A percentile compares a stretch with the other conserved stretches of the same genome.
phyloP scores from a whole-genome alignment of 768 basidiomycete genomes.

The Leccinellum luteum region DNA sequence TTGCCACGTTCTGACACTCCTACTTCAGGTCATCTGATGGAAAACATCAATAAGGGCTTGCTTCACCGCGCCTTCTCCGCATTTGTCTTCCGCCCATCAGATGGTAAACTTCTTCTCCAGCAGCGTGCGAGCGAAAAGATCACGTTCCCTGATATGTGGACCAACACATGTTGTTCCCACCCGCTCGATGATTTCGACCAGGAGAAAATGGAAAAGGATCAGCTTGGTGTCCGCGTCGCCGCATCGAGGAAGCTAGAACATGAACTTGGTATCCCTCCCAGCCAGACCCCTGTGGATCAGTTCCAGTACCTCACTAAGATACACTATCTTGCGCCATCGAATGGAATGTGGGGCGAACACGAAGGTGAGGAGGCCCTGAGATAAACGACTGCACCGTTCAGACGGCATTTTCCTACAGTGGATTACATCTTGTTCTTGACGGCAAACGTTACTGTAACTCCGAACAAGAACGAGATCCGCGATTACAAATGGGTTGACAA shows the following conservation, averaged over 20 bases:
- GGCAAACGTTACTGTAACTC: slow-evolving; percentile 74
- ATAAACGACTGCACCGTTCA: not conserved
- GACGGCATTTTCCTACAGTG: slow-evolving; percentile 49
- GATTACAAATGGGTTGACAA: slow-evolving; percentile 91
- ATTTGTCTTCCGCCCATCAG: slow-evolving; percentile 92
- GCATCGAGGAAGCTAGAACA: slow-evolving; percentile 95
- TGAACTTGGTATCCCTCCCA: slow-evolving; percentile 87
- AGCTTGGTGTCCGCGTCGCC: slow-evolving; percentile 85
- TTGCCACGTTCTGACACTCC: not conserved
- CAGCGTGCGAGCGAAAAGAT: slow-evolving; percentile 98
- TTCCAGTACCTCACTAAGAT: slow-evolving; percentile 96
- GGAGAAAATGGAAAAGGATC: slow-evolving; percentile 72
- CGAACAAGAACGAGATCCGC: slow-evolving; percentile 89
- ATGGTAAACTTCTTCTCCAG: slow-evolving; percentile 91
- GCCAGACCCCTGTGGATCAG: slow-evolving; percentile 73
- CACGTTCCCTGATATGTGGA: slow-evolving; percentile 99
- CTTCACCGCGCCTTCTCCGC: slow-evolving; percentile 98
- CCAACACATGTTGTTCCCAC: slow-evolving; percentile 98
- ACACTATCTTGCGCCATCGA: slow-evolving; percentile 93
- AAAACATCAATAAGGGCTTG: slow-evolving; percentile 90
- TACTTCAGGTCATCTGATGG: slow-evolving; percentile 83
- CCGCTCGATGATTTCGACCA: slow-evolving; percentile 89
- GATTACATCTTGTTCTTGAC: slow-evolving; percentile 98
- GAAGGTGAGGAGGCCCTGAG: slow-evolving; percentile 61
- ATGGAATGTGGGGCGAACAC: slow-evolving; percentile 96